These are phyloP conservation scores for Orbilia oligospora DNA, from an alignment of 2,329 filamentous ascomycete genomes.

Conservation along the genomic window DNA sequence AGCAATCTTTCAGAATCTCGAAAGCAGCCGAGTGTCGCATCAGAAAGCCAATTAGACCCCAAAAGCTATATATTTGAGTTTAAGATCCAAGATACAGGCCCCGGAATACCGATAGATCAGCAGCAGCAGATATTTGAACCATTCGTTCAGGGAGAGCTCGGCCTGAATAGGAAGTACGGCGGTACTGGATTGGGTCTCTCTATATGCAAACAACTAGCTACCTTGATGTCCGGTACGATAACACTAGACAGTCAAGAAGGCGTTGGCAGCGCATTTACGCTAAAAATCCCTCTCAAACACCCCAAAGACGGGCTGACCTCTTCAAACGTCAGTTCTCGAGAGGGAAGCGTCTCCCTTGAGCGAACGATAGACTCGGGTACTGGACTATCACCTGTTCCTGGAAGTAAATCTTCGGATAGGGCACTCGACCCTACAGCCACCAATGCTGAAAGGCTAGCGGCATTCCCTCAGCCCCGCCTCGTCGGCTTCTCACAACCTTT, in stretches of 20 bases:
- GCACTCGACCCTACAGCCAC: constrained; percentile 40
- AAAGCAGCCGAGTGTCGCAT: constrained; percentile 43
- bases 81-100: constrained; percentile 88
- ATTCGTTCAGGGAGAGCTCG: constrained; percentile 90
- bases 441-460: constrained; percentile 69
- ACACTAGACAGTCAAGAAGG: constrained; percentile 79
- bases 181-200: constrained; percentile 89
- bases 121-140: constrained; percentile 91
- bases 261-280: constrained; percentile 83
- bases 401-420: constrained; percentile 26
- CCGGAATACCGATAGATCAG: constrained; percentile 83
- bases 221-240: constrained; percentile 88
- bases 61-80: constrained; percentile 83
- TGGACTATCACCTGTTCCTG: not conserved
- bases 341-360: constrained; percentile 58
- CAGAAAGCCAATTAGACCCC: constrained; percentile 26
- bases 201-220: constrained; percentile 88
- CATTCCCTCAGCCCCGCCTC: constrained; percentile 76
- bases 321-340: constrained; percentile 51
- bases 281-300: constrained; percentile 76
- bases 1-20: constrained; percentile 4
- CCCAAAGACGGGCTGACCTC: constrained; percentile 35
- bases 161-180: constrained; percentile 88
- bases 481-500: constrained; percentile 88
- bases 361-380: constrained; percentile 15